Conservation (phyloP, 768 basidiomycete species). For the Pisolithus tinctorius region DNA sequence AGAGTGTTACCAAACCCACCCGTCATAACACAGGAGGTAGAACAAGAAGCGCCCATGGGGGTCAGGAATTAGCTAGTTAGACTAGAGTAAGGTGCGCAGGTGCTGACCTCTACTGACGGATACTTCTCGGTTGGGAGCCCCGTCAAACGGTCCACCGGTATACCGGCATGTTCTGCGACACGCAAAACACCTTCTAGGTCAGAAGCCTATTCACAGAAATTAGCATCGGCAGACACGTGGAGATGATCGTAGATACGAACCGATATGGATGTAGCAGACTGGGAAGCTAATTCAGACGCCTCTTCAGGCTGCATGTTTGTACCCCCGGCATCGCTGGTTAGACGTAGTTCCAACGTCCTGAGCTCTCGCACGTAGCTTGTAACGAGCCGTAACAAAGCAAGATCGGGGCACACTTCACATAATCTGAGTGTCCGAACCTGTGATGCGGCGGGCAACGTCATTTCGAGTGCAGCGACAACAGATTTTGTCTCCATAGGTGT, state of each 20-base stretch:
- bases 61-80: not conserved
- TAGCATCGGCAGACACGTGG: not conserved
- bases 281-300: not conserved
- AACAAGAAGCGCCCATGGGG: not conserved
- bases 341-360: not conserved
- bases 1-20: not conserved
- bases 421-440: not conserved
- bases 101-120: not conserved
- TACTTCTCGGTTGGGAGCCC: not conserved
- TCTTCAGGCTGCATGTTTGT: not conserved
- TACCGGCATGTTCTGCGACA: not conserved
- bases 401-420: not conserved
- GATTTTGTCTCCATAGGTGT: not conserved
- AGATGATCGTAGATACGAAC: not conserved
- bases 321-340: not conserved
- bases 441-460: not conserved
- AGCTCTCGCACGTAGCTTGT: not conserved
- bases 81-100: not conserved
- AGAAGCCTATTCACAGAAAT: not conserved
- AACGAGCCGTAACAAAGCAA: not conserved
- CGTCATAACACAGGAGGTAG: not conserved
- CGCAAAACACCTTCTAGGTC: not conserved
- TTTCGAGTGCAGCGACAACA: not conserved
- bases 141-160: not conserved
- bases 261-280: not conserved